These are phyloP conservation scores for Neurospora cerealis DNA, from an alignment of 495 filamentous ascomycete genomes.

Conservation along the genomic window DNA sequence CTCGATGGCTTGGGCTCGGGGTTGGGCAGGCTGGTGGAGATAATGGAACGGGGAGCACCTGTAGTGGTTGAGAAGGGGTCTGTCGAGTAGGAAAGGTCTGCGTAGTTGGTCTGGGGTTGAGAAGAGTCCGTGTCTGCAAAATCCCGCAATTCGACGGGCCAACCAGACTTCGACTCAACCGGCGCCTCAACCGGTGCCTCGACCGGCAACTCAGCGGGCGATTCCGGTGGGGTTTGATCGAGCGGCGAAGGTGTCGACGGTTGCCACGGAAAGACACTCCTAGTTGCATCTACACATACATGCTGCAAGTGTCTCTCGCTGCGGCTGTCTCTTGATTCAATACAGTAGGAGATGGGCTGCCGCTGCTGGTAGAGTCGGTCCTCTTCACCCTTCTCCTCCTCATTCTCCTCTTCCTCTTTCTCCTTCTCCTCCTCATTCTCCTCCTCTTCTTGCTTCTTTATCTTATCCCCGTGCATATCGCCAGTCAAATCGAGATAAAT, in stretches of 20 bases:
- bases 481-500: background rate
- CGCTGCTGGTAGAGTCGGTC: no score
- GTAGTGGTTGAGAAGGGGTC: rapidly evolving
- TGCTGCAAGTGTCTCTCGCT: no score
- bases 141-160: background rate
- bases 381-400: background rate
- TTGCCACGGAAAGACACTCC: no score
- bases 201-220: background rate
- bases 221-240: no score
- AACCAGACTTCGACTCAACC: background rate
- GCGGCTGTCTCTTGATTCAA: no score
- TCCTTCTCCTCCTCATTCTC: background rate
- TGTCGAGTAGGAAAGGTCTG: background rate
- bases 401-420: background rate
- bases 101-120: background rate
- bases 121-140: background rate
- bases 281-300: no score
- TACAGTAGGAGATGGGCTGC: no score
- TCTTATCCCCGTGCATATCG: background rate
- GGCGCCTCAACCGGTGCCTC: background rate
- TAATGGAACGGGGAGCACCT: no score
- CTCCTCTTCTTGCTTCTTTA: background rate
- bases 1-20: no score
- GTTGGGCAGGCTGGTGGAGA: rapidly evolving
- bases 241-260: no score